Base-by-base conservation (phyloP, 495 filamentous ascomycete species). In the Cenococcum geophilum region DNA sequence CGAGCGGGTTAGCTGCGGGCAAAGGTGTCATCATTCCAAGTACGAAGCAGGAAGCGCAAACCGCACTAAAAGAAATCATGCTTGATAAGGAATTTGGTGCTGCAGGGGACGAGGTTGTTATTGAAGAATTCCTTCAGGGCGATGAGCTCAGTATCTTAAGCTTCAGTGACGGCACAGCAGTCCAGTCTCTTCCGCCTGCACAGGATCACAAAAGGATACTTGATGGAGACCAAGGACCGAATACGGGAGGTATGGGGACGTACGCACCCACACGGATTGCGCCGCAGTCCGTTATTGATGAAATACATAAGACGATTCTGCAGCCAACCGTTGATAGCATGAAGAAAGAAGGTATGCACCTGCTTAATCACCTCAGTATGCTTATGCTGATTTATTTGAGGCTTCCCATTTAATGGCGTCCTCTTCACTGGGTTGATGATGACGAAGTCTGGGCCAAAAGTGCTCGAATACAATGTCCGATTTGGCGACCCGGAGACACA, bases 361-460 rank as follows among this genome's bases (percentile, higher is more conserved):
- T 36, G 55, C 21, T 21, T 22, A 11, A 36, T 48, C 32, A n/a
- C 22, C 36, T 6, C 27, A 14, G 1, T 45, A 66, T 43, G 22
- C 36, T 52, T 14, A 6, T 8, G 9, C 43, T 57, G 16, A 45
- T 60, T 9, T 21, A 5, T 5, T 37, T 18, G n/a, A 78, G 77
- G 81, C 6, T 82, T 79, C 71, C 87, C 89, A 36, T 95, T 97
- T 70, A 79, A 83, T 58, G 93, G 93, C 62, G 83, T 91, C 55
- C 80, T 98, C 21, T 98, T 97, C 74, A 97, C 93, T 10, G 93
- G 95, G 34, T 76, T 97, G 5, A 98, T 97, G 93, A 89, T 98
- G 76, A 95, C 92, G 48, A 82, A 85, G 67, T 75, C 81, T 62
- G 93, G 93, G 0, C 87, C 93, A 5, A 95, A 91, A 76, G 85